Evolutionary conservation across 768 basidiomycete genomes (phyloP), one percentile per base, ranked within the genome.

Genomic region (Hypsizygus marmoreus): DNA sequence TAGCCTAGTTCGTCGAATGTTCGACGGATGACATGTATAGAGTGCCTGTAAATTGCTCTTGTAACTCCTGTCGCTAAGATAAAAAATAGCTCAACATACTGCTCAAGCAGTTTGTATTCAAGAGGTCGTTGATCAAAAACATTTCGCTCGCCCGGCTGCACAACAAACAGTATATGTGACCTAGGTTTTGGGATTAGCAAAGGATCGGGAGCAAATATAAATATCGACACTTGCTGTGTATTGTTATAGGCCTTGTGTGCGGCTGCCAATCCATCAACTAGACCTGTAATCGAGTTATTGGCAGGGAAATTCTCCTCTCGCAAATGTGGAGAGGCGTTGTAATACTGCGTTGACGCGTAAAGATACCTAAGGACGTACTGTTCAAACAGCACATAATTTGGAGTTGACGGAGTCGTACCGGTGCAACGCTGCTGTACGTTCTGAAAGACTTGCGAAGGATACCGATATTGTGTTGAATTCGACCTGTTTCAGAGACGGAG

Each of bases 391-490:
- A 33, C 22, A 29, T 25, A 12, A 19, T 6, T 17, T 4, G 25
- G 3, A n/a, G 22, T 25, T 16, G 30, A 11, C 4, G 29, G 14
- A 4, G 11, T 43, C 70, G 38, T 54, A 93, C 91, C 84, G 75
- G 66, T 98, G 95, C 61, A 97, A 63, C 17, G 81, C 79, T 3
- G 86, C 74, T 8, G 76, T 71, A 28, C 72, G 75, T 51, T 88
- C 73, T 0, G 89, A 89, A 11, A 97, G 72, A 1, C 84, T 60
- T 0, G 93, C 95, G 63, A 97, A 95, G 0, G 93, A 94, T 0
- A 86, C 81, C 2, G 94, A 91, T 51, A 97, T 95, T 7, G 95
- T 97, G 62, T 99, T 99, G 70, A 97, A 97, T 64, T 99, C 95
- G 31, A 98, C 95, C 67, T 99, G 95, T 63, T 94, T 95, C 51